Conservation (phyloP, 768 basidiomycete species). For the Grammothele lineata region DNA sequence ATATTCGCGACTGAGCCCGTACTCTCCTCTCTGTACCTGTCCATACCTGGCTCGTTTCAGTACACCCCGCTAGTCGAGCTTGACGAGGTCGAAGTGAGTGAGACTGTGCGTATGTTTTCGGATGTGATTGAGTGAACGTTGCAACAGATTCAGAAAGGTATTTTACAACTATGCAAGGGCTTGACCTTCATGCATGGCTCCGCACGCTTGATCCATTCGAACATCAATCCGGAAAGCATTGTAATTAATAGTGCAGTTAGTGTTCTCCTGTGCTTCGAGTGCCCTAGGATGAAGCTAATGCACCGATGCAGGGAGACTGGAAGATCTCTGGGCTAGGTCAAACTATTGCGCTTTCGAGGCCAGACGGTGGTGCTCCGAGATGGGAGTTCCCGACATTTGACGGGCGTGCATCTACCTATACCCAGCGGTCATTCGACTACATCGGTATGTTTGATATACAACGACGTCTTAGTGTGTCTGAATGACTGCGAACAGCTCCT, state of each 20-base stretch:
- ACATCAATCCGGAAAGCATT: slow-evolving; percentile 82
- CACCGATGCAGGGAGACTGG: slow-evolving; percentile 94
- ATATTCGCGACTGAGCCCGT: slow-evolving; percentile 93
- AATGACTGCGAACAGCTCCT: slow-evolving; percentile 52
- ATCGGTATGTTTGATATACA: slow-evolving; percentile 60
- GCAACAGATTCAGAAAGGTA: slow-evolving; percentile 96
- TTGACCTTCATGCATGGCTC: slow-evolving; percentile 88
- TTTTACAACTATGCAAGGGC: slow-evolving; percentile 88
- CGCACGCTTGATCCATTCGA: slow-evolving; percentile 88
- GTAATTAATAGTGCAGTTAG: slow-evolving; percentile 85
- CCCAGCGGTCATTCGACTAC: slow-evolving; percentile 93
- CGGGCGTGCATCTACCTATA: slow-evolving; percentile 68
- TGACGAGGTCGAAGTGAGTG: slow-evolving; percentile 89
- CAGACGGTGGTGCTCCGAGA: slow-evolving; percentile 67
- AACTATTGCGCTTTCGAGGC: slow-evolving; percentile 68
- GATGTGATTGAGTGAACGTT: background rate
- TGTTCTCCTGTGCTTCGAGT: background rate
- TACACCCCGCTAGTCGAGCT: slow-evolving; percentile 67
- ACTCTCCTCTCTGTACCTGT: slow-evolving; percentile 73
- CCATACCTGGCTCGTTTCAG: slow-evolving; percentile 62
- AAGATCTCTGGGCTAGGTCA: slow-evolving; percentile 89
- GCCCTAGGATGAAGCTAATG: no score
- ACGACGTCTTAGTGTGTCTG: no score
- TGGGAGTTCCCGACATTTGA: slow-evolving; percentile 95
- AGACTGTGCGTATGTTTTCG: background rate